Conservation (phyloP, 2,329 filamentous ascomycete species). For the Camillea tinctor region DNA sequence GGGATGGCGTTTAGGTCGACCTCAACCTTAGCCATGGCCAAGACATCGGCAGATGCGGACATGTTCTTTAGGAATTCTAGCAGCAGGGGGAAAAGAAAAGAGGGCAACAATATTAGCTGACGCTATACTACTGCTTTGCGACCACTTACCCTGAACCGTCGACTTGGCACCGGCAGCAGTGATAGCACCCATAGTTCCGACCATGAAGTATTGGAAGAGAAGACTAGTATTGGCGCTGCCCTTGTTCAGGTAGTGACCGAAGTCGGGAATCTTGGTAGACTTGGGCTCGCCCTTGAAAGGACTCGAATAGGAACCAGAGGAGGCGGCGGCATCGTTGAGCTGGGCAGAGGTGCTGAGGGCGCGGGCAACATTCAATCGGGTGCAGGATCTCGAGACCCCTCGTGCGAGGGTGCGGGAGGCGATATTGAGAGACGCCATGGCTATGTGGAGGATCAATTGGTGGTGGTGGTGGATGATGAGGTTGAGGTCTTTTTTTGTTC, state of each 20-base stretch:
- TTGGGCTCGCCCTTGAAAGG: slow-evolving; percentile 61
- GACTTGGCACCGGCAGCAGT: slow-evolving; percentile 94
- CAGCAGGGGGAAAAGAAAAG: slow-evolving; percentile 4
- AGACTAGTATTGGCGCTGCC: slow-evolving; percentile 70
- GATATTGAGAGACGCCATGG: slow-evolving; percentile 68
- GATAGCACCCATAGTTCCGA: slow-evolving; percentile 89
- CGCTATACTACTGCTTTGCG: neutral
- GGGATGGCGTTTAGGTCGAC: slow-evolving; percentile 89
- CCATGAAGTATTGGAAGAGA: slow-evolving; percentile 97
- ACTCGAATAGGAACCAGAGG: slow-evolving; percentile 51
- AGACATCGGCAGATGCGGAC: slow-evolving; percentile 96
- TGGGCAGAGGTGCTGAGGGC: slow-evolving; percentile 56
- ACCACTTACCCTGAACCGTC: slow-evolving; percentile 90
- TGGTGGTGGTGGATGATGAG: slow-evolving; percentile 32
- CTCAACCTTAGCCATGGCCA: slow-evolving; percentile 99
- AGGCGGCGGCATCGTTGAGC: slow-evolving; percentile 41
- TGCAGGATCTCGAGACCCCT: slow-evolving; percentile 43
- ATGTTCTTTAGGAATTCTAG: slow-evolving; percentile 99
- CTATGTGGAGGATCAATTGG: slow-evolving; percentile 34
- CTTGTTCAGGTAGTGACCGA: slow-evolving; percentile 80
- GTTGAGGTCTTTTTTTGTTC: slow-evolving; percentile 50
- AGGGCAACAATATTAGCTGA: neutral
- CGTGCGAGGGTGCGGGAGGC: slow-evolving; percentile 70
- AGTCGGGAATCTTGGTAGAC: slow-evolving; percentile 78
- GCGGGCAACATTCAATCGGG: slow-evolving; percentile 44